These are phyloP conservation scores for Globisporangium canariense DNA, from an alignment of 352 stramenopile genomes.

Conservation along the genomic window DNA sequence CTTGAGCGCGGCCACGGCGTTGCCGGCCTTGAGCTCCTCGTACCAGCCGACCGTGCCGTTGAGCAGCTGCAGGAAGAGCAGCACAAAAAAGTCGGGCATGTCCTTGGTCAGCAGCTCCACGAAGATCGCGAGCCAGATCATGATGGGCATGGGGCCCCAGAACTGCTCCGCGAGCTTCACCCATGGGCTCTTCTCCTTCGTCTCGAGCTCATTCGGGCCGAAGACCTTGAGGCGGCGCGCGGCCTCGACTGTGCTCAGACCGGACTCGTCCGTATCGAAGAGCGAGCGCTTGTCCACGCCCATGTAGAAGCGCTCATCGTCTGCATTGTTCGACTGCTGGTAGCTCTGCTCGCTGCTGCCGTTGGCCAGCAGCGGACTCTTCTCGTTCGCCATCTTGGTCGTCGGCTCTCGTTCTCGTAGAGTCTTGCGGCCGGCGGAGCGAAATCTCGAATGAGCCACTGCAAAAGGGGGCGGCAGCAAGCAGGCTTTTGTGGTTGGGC, in stretches of 20 bases:
- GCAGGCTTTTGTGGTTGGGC: background rate
- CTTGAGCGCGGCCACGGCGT: slow-evolving; percentile 86
- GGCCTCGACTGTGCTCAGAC: slow-evolving; percentile 81
- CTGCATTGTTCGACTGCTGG: slow-evolving; percentile 6
- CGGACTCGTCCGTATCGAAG: slow-evolving; percentile 58
- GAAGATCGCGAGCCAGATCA: slow-evolving; percentile 90
- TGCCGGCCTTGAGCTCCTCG: slow-evolving; percentile 78
- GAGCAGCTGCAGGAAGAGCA: slow-evolving; percentile 71
- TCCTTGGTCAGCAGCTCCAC: slow-evolving; percentile 66
- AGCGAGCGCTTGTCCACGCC: slow-evolving; percentile 77
- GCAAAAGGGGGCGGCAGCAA: background rate
- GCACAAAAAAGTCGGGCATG: slow-evolving; percentile 55
- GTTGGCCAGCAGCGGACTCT: slow-evolving; percentile 56
- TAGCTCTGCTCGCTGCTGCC: slow-evolving; percentile 30
- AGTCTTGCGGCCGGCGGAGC: background rate
- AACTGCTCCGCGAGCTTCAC: slow-evolving; percentile 68
- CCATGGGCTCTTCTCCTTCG: slow-evolving; percentile 42
- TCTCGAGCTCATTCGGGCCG: slow-evolving; percentile 85
- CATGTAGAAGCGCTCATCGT: slow-evolving; percentile 78
- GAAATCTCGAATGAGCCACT: slow-evolving; percentile 12
- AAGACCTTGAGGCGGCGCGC: slow-evolving; percentile 75
- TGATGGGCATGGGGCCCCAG: slow-evolving; percentile 86
- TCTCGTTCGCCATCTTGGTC: slow-evolving; percentile 26
- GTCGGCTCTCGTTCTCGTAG: background rate
- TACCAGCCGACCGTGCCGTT: slow-evolving; percentile 74